Base-by-base conservation (phyloP, 2,329 filamentous ascomycete species). In the Chrysoporthe puriensis region DNA sequence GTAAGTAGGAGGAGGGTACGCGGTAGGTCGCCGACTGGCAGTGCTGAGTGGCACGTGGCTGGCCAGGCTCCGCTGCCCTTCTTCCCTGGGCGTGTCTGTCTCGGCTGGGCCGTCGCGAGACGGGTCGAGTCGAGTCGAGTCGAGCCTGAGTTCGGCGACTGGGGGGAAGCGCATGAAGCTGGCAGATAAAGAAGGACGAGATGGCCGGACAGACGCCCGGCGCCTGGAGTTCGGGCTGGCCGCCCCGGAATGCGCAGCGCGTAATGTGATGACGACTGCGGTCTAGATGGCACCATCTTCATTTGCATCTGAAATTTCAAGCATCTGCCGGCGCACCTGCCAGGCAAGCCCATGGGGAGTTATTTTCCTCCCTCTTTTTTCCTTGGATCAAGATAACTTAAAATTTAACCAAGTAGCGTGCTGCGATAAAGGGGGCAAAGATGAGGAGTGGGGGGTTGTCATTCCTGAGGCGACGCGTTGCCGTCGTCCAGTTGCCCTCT, bases 261-360 rank as follows among this genome's bases (percentile, higher is more conserved):
- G 54, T 57, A 57, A 40, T 57, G 32, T 40, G 54, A 57, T 57
- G 14, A 57, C 54, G 54, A 57, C 54, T 36, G 6, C 54, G 34
- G 18, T 4, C 32, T 18, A n/a, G 18, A 46, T 14, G 44, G 4
- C 8, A 7, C 44, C 8, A 46, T 46, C 13, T 46, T 54, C 52
- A 34, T 57, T 18, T 34, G 34, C 34, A 34, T 36, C 11, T 57
- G 34, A 40, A 18, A 57, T 57, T 40, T 36, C 54, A 13, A 18
- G 54, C 32, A 18, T 14, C 32, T 40, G 54, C 16, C 18, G 54
- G 32, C 34, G 32, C 16, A 13, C 4, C 26, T 13, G 14, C 14
- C 50, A 32, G 21, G 50, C 50, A 16, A 21, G 50, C 21, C 26
- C 50, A 32, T 57, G 32, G 26, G 26, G 26, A 26, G 26, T 56